Evolutionary conservation across 495 filamentous ascomycete genomes (phyloP), one percentile per base, ranked within the genome.

Genomic region (Penicillium malachiteum): DNA sequence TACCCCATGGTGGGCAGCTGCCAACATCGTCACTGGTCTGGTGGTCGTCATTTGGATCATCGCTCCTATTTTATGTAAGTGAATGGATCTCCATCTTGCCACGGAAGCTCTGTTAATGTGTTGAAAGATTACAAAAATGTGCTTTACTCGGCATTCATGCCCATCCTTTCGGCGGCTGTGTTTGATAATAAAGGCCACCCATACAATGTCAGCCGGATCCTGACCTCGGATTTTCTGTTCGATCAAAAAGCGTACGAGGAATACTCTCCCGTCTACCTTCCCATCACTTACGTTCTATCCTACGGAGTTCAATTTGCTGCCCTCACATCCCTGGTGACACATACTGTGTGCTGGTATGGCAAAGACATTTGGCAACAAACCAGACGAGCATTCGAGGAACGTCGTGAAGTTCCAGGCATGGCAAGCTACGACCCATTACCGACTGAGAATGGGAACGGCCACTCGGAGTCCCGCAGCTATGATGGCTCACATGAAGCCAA

Each of bases 1-100:
- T 3, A 90, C 87, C 2, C 91, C 91, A 1, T 94, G 90, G 71
- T 95, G 91, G 91, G 91, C 91, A 5, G 88, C 90, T 8, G 83
- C 91, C 67, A 95, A 95, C 64, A 90, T 94, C 38, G 81, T 94
- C 26, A 87, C 86, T 34, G 91, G 90, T 10, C 72, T 93, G 52
- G 83, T 92, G 11, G 71, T 90, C 18, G 85, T 94, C 12, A 92
- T 93, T 80, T 93, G 89, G 87, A 77, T 91, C 47, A 74, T 88
- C 34, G 88, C 90, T 5, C 90, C 91, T 3, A 82, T 92, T 30
- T 73, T 89, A 16, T 68, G 65, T 68, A 58, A 60, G 59, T 16
- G n/a, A 11, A 31, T 63, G 18, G 21, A 26, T 26, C 21, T 26
- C 4, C 21, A 26, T 4, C 21, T 26, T 26, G 21, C 21, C 21